These are phyloP conservation scores for Fusarium ramigenum DNA, from an alignment of 2,329 filamentous ascomycete genomes.

Conservation along the genomic window DNA sequence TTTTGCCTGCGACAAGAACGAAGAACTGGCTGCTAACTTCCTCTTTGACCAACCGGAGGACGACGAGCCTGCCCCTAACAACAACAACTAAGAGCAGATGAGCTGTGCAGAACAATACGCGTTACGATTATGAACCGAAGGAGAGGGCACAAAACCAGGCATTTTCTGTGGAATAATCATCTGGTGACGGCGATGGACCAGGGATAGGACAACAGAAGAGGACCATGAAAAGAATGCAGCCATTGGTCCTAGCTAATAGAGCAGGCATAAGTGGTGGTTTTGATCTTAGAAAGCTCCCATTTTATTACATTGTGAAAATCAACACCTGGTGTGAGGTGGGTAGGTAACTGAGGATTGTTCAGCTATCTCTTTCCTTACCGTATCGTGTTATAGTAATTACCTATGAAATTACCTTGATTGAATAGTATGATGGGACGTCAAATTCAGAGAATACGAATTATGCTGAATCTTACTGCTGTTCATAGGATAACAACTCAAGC, in stretches of 20 bases:
- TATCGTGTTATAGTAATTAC: neutral
- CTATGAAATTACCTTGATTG: neutral
- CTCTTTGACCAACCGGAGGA: slow-evolving; percentile 97
- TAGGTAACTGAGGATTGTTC: neutral
- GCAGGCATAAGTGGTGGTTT: neutral
- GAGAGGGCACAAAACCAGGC: slow-evolving; percentile 36
- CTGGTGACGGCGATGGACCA: slow-evolving; percentile 19
- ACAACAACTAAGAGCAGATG: slow-evolving; percentile 51
- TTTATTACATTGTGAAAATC: neutral
- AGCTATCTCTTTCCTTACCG: neutral
- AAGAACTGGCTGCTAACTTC: slow-evolving; percentile 97
- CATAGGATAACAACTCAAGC: neutral
- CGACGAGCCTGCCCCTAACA: slow-evolving; percentile 63
- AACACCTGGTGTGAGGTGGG: neutral
- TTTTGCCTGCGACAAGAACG: slow-evolving; percentile 99
- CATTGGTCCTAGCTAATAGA: neutral
- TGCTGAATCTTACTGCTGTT: neutral
- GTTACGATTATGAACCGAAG: slow-evolving; percentile 42
- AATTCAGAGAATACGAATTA: neutral
- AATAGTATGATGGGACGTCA: neutral
- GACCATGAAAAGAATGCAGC: neutral
- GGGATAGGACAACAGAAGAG: neutral
- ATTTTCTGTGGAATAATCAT: slow-evolving; percentile 31
- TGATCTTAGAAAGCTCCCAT: neutral
- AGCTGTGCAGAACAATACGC: slow-evolving; percentile 39